Base-by-base conservation (phyloP, 2,329 filamentous ascomycete genomes). In the Talaromyces sp. region DNA sequence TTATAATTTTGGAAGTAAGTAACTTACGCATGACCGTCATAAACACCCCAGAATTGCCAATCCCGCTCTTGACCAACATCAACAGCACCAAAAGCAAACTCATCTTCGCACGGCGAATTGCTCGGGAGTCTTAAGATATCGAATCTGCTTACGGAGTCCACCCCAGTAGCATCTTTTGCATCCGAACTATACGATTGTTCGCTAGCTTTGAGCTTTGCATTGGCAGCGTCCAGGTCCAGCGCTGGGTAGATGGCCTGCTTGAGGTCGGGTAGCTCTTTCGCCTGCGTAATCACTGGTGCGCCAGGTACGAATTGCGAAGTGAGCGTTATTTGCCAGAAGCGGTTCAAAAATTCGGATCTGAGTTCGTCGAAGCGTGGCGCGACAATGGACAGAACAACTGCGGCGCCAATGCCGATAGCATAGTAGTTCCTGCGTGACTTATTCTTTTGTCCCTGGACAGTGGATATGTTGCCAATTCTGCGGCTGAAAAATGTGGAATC, bases 11-110 rank as follows among this genome's bases (percentile, higher is more conserved):
- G n/a, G 28, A 55, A 32, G n/a, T n/a, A 55, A 32, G n/a, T n/a
- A n/a, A 57, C 55, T 27, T 44, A 57, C 55, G 22, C 33, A 28
- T 57, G 55, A n/a, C 55, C 55, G 13, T 57, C 55, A 19, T 42
- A 57, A 19, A 57, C 28, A 4, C 33, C 55, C 55, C 55, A 57
- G 19, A 42, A 36, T 42, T 57, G 55, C 55, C 55, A 57, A 32
- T n/a, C 42, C 17, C 25, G 9, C 11, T 32, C 55, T 17, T 57
- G 36, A 7, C 55, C 55, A 44, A 57, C 28, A 19, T 44, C 36
- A 3, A 57, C 55, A 17, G 22, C 19, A 17, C 19, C 36, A 13
- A 42, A 57, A n/a, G 42, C 55, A 27, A 44, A 28, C 2, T 42
- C 33, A 44, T 57, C 55, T 44, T 57, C 55, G 10, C 36, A 42